Base-by-base conservation (phyloP, 2,329 filamentous ascomycete species). In the Coleophoma crateriformis region DNA sequence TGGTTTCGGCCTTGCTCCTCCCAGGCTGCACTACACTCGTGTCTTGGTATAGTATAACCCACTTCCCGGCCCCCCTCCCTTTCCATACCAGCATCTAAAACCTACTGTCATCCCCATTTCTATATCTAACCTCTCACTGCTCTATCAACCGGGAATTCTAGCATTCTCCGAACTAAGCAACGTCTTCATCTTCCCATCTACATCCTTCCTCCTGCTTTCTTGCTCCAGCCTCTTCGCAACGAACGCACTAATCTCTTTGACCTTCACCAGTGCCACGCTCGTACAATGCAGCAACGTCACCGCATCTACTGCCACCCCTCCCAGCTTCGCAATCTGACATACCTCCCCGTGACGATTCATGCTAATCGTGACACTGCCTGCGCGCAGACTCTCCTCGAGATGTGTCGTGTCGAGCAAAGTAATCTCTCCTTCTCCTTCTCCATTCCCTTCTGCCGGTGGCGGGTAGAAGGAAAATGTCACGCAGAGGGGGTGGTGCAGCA, bases 401-500 rank as follows among this genome's bases (percentile, higher is more conserved):
- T 82, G 74, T 40, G 77, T 86, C 3, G 87, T 78, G 67, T 94
- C 88, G n/a, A 88, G 65, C 47, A 91, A 63, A 40, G 88, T 78
- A 13, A 85, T 76, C 57, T 87, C 85, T 5, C 84, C 88, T 34
- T 85, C 81, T 32, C 87, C 77, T 63, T 81, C 76, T 68, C 71
- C 54, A 67, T 69, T 49, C 14, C 12, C 15, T 44, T 67, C 63
- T 13, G 68, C 71, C n/a, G 72, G 69, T 54, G 74, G 73, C 12
- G 74, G 52, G 33, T 87, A 96, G 64, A 90, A 92, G 61, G 84
- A 88, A 68, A 95, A 95, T 0, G 90, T 95, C 42, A 96, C 78
- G 64, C 91, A 95, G 48, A 96, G 85, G 1, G 94, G 94, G 59
- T 89, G 87, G 70, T 97, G 94, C 56, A 96, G 80, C 74, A 96